phyloP scores from a whole-genome alignment of 495 filamentous ascomycete species.

The Xanthoparmelia taractica region DNA sequence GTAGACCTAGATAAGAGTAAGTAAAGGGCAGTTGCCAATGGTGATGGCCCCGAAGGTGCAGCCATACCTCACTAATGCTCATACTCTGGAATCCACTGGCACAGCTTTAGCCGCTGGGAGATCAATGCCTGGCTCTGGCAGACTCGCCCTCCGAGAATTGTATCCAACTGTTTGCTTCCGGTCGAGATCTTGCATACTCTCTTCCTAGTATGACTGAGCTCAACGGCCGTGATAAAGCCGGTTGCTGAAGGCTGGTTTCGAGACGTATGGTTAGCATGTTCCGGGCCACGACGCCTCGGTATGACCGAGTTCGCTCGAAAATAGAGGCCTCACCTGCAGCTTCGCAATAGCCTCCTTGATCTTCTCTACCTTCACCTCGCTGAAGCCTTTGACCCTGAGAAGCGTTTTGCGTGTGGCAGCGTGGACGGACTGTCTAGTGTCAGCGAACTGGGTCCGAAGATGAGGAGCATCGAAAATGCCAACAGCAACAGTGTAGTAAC shows the following conservation, averaged over 20 bases:
- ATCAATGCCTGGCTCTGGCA: neutral
- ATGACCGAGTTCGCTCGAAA: neutral
- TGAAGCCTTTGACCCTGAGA: constrained; percentile 72
- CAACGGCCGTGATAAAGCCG: constrained; percentile 71
- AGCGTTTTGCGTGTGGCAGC: constrained; percentile 57
- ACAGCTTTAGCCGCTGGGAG: constrained; percentile 14
- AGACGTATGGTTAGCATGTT: neutral
- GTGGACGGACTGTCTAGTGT: constrained; percentile 49
- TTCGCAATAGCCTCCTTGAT: constrained; percentile 71
- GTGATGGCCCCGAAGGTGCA: neutral
- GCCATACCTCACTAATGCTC: constrained; percentile 64
- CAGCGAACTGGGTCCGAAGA: neutral
- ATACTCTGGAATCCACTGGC: constrained; percentile 68
- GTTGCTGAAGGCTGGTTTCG: constrained; percentile 50
- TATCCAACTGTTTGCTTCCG: constrained; percentile 68
- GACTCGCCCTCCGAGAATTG: constrained; percentile 58
- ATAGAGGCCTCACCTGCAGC: constrained; percentile 46
- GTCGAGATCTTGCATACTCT: constrained; percentile 63
- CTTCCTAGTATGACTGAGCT: constrained; percentile 61
- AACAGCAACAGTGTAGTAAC: constrained; percentile 66
- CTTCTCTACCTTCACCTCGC: constrained; percentile 74
- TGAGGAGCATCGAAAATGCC: constrained; percentile 3
- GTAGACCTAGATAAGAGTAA: constrained; percentile 34
- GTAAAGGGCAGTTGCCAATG: neutral
- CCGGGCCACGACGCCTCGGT: neutral